These are phyloP conservation scores for Heliamphora exappendiculata DNA, from an alignment of 148 eudicot genomes.

Conservation along the genomic window DNA sequence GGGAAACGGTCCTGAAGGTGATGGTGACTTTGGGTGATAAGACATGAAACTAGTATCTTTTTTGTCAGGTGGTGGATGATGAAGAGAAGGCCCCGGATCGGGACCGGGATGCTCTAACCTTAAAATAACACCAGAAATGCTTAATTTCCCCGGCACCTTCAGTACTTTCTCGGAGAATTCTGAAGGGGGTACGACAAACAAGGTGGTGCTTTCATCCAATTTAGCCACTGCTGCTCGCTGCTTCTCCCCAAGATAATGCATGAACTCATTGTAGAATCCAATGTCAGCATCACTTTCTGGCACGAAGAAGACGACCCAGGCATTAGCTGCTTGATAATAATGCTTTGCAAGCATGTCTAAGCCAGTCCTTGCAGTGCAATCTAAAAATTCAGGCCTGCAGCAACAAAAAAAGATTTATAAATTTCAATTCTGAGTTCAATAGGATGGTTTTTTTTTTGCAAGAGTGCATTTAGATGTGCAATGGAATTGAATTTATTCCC, in stretches of 20 bases:
- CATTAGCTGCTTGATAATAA: conserved; percentile 66
- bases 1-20: conserved; percentile 38
- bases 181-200: conserved; percentile 87
- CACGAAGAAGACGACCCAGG: conserved; percentile 82
- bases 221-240: conserved; percentile 84
- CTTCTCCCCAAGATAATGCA: conserved; percentile 70
- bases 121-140: conserved; percentile 78
- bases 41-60: conserved; percentile 25
- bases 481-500: neutral
- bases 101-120: conserved; percentile 58
- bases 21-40: conserved; percentile 26
- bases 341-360: conserved; percentile 86
- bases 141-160: conserved; percentile 73
- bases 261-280: conserved; percentile 66
- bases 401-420: conserved; percentile 1
- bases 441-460: neutral
- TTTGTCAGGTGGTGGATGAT: conserved; percentile 28
- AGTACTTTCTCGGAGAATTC: conserved; percentile 83
- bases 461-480: neutral
- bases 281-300: conserved; percentile 75
- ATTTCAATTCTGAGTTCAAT: neutral
- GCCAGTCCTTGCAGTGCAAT: conserved; percentile 83
- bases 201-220: conserved; percentile 60
- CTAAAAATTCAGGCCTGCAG: conserved; percentile 71
- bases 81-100: conserved; percentile 24